Conservation (phyloP, 1,284 basidiomycete genomes). For the Ustilago crameri region DNA sequence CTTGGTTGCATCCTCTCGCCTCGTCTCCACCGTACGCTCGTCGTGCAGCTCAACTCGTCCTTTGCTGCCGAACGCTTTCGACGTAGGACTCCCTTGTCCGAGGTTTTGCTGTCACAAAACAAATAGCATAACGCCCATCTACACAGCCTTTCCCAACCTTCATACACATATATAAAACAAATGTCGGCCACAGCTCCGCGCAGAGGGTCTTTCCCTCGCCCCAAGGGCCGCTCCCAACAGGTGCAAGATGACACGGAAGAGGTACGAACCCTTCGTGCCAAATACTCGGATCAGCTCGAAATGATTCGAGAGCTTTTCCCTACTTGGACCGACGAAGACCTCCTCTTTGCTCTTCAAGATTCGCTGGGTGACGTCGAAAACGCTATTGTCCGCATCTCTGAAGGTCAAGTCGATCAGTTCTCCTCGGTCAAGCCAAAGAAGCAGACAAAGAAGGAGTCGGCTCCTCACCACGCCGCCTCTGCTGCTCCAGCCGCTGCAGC, state of each 20-base stretch:
- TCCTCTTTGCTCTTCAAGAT: conserved; percentile 79
- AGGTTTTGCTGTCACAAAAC: background rate
- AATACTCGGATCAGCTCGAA: conserved; percentile 69
- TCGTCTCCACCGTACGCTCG: conserved; percentile 14
- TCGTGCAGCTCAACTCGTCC: conserved; percentile 28
- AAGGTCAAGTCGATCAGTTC: conserved; percentile 85
- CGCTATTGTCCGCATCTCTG: conserved; percentile 80
- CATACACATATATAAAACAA: conserved; percentile 29
- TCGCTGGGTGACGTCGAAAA: conserved; percentile 79
- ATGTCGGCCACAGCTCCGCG: conserved; percentile 54
- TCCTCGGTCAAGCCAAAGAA: conserved; percentile 87
- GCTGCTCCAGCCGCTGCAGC: conserved; percentile 23
- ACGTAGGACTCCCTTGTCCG: conserved; percentile 8
- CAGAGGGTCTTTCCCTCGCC: conserved; percentile 53
- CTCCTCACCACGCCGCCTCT: conserved; percentile 20
- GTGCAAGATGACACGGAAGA: conserved; percentile 66
- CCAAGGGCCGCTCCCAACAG: conserved; percentile 47
- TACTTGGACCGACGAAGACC: conserved; percentile 81
- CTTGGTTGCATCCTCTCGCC: conserved; percentile 4
- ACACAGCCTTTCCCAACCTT: background rate
- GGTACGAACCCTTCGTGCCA: conserved; percentile 60
- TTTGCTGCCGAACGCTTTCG: conserved; percentile 18
- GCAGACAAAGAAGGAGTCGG: conserved; percentile 65
- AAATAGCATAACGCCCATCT: background rate
- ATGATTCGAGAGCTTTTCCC: conserved; percentile 83